Base-by-base conservation (phyloP, 208 protist species). In the Vickermania ingenoplastis region DNA sequence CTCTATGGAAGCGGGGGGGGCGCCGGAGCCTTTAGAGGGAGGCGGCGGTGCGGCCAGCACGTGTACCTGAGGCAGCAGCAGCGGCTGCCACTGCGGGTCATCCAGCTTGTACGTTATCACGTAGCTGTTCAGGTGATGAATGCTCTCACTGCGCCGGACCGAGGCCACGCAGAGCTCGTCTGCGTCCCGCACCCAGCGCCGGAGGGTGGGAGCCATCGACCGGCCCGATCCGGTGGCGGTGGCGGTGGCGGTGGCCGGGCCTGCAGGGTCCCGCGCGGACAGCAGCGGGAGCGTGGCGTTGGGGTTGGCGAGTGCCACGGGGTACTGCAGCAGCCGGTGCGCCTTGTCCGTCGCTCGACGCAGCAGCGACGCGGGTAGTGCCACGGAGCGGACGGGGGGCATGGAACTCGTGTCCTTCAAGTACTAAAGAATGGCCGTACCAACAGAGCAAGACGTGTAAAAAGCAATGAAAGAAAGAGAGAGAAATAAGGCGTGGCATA, bases 71-170 rank as follows among this genome's bases (percentile, higher is more conserved):
- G 86, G 86, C 55, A 90, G 61, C 30, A 94, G 71, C n/a, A 94
- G 53, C 27, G 83, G 75, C 26, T 70, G 63, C 85, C 88, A 94
- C 57, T 91, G 81, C 23, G 83, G 84, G 58, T 94, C 83, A 45
- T 81, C 67, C 56, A 92, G 83, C 67, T 92, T 94, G 70, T 94
- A 94, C n/a, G 81, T 90, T 7, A 78, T 84, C 11, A 92, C 65
- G 66, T 92, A 94, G 26, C 70, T 74, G 70, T 88, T 90, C 27
- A 94, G 76, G 26, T 62, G 65, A 59, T 88, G 89, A 23, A 92
- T 73, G 69, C 85, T 86, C 53, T 69, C 86, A 68, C 81, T 88
- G 25, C 88, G 84, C 22, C 61, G 82, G 4, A 92, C 65, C 3
- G 71, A 70, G 7, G 78, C 77, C 36, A 94, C 77, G 67, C 88